Evolutionary conservation across 2,329 filamentous ascomycete species (phyloP).

Genomic region (Cladosporium sp.): DNA sequence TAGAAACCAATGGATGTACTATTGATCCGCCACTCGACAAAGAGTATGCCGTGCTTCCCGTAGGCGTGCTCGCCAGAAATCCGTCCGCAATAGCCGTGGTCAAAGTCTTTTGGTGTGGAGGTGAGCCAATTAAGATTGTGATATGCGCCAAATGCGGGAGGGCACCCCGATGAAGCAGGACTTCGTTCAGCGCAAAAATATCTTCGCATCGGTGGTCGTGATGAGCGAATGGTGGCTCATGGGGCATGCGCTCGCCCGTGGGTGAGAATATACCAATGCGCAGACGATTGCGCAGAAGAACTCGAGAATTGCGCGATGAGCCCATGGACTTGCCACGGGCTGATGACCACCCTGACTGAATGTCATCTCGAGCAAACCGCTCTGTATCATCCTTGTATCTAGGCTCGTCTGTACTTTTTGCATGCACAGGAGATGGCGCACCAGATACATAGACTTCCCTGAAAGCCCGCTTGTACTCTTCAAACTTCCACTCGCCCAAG

Average conservation of each 20-base stretch:
- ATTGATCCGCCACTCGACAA: constrained; percentile 91
- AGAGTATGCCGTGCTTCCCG: constrained; percentile 92
- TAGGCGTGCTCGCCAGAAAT: constrained; percentile 90
- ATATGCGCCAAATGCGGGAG: constrained; percentile 90
- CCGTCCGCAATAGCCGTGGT: constrained; percentile 95
- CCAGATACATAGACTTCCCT: constrained; percentile 88
- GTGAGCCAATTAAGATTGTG: constrained; percentile 76
- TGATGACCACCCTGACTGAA: constrained; percentile 64
- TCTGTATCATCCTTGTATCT: constrained; percentile 19
- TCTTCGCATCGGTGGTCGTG: constrained; percentile 41
- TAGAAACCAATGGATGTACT: constrained; percentile 87
- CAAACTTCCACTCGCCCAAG: constrained; percentile 93
- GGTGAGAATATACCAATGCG: constrained; percentile 81
- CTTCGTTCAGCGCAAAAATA: constrained; percentile 84
- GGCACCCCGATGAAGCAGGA: constrained; percentile 86
- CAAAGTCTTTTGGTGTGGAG: constrained; percentile 66
- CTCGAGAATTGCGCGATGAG: constrained; percentile 68
- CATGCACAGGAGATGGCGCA: constrained; percentile 39
- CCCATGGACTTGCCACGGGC: constrained; percentile 82
- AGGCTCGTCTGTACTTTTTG: constrained; percentile 27
- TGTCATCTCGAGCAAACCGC: constrained; percentile 21
- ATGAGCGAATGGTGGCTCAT: constrained; percentile 36
- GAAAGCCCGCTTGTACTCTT: constrained; percentile 88
- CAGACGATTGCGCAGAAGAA: constrained; percentile 82
- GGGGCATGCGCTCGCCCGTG: constrained; percentile 54